A percentile compares a stretch with the other conserved stretches of the same genome.
Conservation (phyloP, 1,284 basidiomycete genomes). For the Microbotryum silenes-acaulis region DNA sequence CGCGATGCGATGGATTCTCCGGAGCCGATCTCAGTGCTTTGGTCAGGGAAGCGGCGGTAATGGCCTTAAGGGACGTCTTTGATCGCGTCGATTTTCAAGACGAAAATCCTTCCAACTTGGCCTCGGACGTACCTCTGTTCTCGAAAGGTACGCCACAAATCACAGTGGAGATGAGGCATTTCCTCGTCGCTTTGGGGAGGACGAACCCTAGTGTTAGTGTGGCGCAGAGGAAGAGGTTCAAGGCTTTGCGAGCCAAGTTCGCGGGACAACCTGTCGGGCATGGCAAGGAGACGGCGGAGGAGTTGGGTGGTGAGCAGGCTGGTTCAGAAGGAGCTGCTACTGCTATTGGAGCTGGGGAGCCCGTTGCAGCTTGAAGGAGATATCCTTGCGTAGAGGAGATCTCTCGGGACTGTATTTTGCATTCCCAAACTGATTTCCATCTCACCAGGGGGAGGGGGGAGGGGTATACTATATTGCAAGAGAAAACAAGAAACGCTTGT, state of each 20-base stretch:
- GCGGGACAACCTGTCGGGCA: conserved; percentile 51
- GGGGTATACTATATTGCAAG: too few species aligned
- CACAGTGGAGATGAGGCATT: conserved; percentile 54
- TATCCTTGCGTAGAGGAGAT: too few species aligned
- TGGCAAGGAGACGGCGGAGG: conserved; percentile 17
- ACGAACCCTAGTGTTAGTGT: conserved; percentile 77
- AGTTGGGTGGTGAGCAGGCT: neutral
- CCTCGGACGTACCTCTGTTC: conserved; percentile 21
- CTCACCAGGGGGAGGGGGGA: too few species aligned
- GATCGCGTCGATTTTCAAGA: conserved; percentile 53
- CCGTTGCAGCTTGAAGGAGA: too few species aligned
- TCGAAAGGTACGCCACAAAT: conserved; percentile 44
- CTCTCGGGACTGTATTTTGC: too few species aligned
- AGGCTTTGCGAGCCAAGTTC: conserved; percentile 67
- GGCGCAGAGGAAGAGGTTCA: conserved; percentile 73
- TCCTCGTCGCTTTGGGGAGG: conserved; percentile 66
- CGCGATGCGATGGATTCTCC: conserved; percentile 72
- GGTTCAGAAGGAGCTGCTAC: too few species aligned
- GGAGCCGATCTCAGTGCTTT: conserved; percentile 82
- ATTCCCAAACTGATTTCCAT: too few species aligned
- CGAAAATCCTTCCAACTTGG: conserved; percentile 44
- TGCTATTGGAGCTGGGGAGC: too few species aligned
- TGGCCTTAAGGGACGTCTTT: conserved; percentile 65
- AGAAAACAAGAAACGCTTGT: too few species aligned
- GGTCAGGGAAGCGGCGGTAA: conserved; percentile 81